Base-by-base conservation (phyloP, 2,329 filamentous ascomycete species). In the Diaporthe citriasiana region DNA sequence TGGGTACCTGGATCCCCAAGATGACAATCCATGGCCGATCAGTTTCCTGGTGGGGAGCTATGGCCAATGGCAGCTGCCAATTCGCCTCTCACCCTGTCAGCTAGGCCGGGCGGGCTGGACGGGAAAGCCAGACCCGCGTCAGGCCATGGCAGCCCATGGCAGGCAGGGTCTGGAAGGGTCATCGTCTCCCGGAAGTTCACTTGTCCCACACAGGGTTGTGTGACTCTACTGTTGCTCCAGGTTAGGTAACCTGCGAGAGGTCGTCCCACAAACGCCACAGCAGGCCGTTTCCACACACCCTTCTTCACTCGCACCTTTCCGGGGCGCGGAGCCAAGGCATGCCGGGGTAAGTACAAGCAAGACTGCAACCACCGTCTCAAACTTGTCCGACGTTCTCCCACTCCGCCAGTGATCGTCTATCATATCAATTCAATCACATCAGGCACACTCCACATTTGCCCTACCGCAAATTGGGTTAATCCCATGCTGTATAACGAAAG, bases 101-200 rank as follows among this genome's bases (percentile, higher is more conserved):
- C 40, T 22, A 25, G 12, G 22, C 22, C 30, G 45, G 60, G 27
- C 63, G 19, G 51, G 68, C 38, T 56, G 68, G 42, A 40, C 68
- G 69, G 69, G 56, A 53, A 51, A 42, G 69, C 56, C 45, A 51
- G 69, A 71, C 59, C 69, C 69, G 69, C 42, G 38, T 71, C 69
- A 71, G 69, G 45, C 42, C 60, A 66, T 66, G 60, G 42, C 27
- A 13, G 38, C 35, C n/a, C 35, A 56, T 35, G 38, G 57, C 25
- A 30, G 57, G 57, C 57, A 45, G 17, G 30, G 57, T 63, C 25
- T 4, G 3, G 27, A 25, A 30, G 56, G 59, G 59, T 47, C 27
- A 22, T 63, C 9, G 59, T 63, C 40, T n/a, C 40, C 40, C 40
- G 40, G 22, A 19, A n/a, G 33, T n/a, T n/a, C n/a, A n/a, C n/a